Evolutionary conservation across 129 eudicot species (phyloP), one percentile per base, ranked within the genome.

Genomic region (Apium graveolens): DNA sequence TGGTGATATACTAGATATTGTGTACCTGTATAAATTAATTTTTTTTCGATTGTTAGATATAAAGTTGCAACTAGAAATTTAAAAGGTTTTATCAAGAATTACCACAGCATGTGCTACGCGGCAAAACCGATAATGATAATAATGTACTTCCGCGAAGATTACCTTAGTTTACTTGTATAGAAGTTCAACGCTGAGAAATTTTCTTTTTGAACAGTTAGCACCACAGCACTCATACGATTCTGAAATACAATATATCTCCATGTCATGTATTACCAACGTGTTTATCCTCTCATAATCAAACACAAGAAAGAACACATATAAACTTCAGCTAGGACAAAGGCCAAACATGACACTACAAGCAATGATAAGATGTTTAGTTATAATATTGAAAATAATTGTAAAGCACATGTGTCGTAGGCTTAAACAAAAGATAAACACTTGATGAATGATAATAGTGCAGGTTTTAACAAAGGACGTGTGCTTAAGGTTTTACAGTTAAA

Each of bases 181-280:
- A 96, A 92, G 57, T 83, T 83, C 91, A 96, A 79, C 43, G 99
- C 99, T 55, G 80, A 80, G 70, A 73, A 44, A 87, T 96, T 96
- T 49, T 57, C 83, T 80, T 85, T 96, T 76, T 92, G 99, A 83
- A 92, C 99, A 69, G 99, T 96, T 62, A 96, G 94, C 88, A 96
- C 79, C 80, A 96, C 93, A 80, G 97, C 97, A 83, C 88, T 85
- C 99, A 92, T 92, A 72, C 80, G 65, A 76, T 85, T 90, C 97
- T 96, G 83, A 71, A 72, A 78, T 5, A 78, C 76, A 65, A 70
- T 66, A 44, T 82, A 51, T 69, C 34, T 82, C 68, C 62, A 81
- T 11, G 70, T 57, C 73, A 44, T 71, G 79, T 51, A 83, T 71
- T 35, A 57, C 65, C 73, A 63, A 46, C 38, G 74, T n/a, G 41